Evolutionary conservation across 2,329 filamentous ascomycete genomes (phyloP).

Genomic region (Fusarium sp.): DNA sequence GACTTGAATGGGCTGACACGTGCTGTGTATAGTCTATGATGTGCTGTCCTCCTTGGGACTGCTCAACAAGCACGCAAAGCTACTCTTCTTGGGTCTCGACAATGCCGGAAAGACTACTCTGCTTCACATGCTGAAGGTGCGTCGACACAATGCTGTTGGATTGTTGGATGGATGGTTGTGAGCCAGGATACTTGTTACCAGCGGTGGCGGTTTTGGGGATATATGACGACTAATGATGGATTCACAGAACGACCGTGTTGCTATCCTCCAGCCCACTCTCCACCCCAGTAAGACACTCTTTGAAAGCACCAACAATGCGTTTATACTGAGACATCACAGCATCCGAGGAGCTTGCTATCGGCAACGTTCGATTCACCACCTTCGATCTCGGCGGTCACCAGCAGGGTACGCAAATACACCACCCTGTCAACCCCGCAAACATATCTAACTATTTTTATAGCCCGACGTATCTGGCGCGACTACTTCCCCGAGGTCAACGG

Average conservation of each 20-base stretch:
- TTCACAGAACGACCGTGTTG: constrained; percentile 85
- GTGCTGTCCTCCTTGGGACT: constrained; percentile 86
- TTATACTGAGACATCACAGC: constrained; percentile 56
- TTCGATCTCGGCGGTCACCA: constrained; percentile 94
- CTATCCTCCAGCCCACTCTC: constrained; percentile 87
- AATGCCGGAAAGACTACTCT: constrained; percentile 95
- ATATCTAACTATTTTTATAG: constrained; percentile 54
- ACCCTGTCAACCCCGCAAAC: neutral
- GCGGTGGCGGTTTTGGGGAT: neutral
- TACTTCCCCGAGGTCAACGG: constrained; percentile 97
- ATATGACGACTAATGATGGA: constrained; percentile 35
- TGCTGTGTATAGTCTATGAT: constrained; percentile 73
- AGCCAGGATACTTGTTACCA: neutral
- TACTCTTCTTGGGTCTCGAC: constrained; percentile 91
- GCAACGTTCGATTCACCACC: constrained; percentile 92
- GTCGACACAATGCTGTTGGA: constrained; percentile 38
- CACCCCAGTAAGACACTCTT: constrained; percentile 76
- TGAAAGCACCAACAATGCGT: neutral
- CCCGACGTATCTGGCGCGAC: constrained; percentile 93
- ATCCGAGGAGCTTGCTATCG: constrained; percentile 90
- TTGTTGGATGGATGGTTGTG: neutral
- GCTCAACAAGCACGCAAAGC: constrained; percentile 95
- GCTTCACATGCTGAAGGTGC: constrained; percentile 93
- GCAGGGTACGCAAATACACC: constrained; percentile 67
- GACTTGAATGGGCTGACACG: constrained; percentile 45